These are phyloP conservation scores for Ganoderma lingzhi DNA, from an alignment of 1,284 basidiomycete genomes.

Conservation along the genomic window DNA sequence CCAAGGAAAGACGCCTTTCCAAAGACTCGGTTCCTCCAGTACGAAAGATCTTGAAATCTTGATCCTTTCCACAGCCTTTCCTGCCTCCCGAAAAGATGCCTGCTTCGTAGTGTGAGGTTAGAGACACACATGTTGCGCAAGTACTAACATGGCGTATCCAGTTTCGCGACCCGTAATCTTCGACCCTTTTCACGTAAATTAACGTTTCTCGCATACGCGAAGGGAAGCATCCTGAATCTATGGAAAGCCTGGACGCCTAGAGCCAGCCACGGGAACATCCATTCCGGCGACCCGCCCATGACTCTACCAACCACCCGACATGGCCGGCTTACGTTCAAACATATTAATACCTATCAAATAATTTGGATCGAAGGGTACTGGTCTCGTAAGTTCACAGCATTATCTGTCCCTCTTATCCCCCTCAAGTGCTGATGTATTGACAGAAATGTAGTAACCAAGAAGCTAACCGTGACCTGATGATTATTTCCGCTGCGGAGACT, in stretches of 20 bases:
- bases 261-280: background rate
- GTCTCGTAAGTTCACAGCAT: background rate
- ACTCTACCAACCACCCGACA: background rate
- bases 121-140: constrained; percentile 1
- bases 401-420: background rate
- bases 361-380: background rate
- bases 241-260: background rate
- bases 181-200: background rate
- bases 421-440: background rate
- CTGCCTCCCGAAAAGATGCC: too few species aligned
- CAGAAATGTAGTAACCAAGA: background rate
- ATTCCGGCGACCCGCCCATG: constrained; percentile 2
- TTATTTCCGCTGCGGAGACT: constrained; percentile 3
- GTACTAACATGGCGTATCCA: background rate
- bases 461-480: background rate
- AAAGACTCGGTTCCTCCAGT: too few species aligned
- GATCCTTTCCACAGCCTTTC: too few species aligned
- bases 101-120: too few species aligned
- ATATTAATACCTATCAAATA: background rate
- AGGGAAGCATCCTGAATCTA: background rate
- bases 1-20: too few species aligned
- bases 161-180: constrained; percentile 1
- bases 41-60: too few species aligned
- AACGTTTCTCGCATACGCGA: background rate
- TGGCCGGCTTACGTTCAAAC: background rate